Evolutionary conservation across 345 rosid species (phyloP).

Genomic region (Eutrema japonicum): DNA sequence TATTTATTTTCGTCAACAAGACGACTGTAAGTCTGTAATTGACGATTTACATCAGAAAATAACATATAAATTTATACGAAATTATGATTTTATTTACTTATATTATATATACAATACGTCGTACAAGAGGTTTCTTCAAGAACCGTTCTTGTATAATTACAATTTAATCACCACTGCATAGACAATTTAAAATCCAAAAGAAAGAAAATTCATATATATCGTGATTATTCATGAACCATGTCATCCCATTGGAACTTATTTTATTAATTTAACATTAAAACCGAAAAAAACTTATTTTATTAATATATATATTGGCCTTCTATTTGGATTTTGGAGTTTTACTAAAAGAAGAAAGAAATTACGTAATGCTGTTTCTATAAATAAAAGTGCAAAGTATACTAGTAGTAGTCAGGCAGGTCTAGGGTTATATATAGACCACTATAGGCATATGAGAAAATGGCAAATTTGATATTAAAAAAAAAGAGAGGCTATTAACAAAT

Average conservation of each 20-base stretch:
- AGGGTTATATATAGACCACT: conserved; percentile 40
- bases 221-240: not conserved
- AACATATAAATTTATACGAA: too few relatives aligned
- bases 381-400: conserved; percentile 11
- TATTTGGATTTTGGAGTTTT: conserved; percentile 27
- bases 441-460: conserved; percentile 23
- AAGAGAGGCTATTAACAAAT: not conserved
- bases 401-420: conserved; percentile 2
- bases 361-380: conserved; percentile 48
- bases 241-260: conserved; percentile 2
- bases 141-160: not conserved
- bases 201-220: not conserved
- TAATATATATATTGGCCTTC: not conserved
- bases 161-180: not conserved
- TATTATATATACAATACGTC: not conserved
- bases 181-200: conserved; percentile 12
- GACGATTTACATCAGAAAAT: too few relatives aligned
- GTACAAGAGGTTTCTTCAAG: not conserved
- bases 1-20: too few relatives aligned
- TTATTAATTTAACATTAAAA: too few relatives aligned
- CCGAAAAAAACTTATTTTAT: not conserved
- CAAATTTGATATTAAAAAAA: conserved; percentile 8
- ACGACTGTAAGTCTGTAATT: too few relatives aligned
- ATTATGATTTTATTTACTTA: not conserved
- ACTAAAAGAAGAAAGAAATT: conserved; percentile 74